These are phyloP conservation scores for Elaeagnus macrophylla DNA, from an alignment of 306 rosid genomes.

Conservation along the genomic window DNA sequence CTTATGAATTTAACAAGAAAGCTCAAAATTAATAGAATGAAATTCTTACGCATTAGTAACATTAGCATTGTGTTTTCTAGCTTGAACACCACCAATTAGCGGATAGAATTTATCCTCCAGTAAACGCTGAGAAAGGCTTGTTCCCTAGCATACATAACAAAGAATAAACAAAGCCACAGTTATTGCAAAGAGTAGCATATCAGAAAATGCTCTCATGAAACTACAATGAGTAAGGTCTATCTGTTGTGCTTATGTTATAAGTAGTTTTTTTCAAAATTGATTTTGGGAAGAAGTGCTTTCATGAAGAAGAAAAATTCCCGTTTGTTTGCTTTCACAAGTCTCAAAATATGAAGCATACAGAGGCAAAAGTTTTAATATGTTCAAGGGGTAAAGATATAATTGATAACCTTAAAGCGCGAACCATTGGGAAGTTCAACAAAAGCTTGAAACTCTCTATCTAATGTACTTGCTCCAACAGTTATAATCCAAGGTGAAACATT, in stretches of 20 bases:
- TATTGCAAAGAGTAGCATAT: no score
- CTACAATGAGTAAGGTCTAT: no score
- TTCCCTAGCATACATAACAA: constrained; percentile 31
- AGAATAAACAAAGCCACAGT: no score
- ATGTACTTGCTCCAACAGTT: constrained; percentile 65
- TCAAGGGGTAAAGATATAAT: no score
- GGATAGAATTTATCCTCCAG: constrained; percentile 35
- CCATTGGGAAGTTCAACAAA: constrained; percentile 42
- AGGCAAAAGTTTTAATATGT: no score
- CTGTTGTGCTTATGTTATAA: no score
- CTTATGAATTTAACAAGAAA: background rate
- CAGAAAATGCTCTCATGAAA: no score
- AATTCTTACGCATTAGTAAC: constrained; percentile 35
- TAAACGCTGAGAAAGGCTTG: constrained; percentile 36
- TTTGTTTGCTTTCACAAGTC: no score
- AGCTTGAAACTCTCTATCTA: constrained; percentile 45
- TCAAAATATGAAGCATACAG: no score
- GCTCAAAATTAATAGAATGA: background rate
- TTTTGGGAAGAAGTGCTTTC: no score
- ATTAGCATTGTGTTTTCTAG: constrained; percentile 18
- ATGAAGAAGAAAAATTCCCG: no score
- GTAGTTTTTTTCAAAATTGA: background rate
- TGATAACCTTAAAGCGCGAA: constrained; percentile 28
- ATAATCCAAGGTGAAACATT: constrained; percentile 68
- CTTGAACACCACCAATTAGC: constrained; percentile 39